phyloP scores from a whole-genome alignment of 2,329 filamentous ascomycete species.

The Tolypocladium pustulatum region DNA sequence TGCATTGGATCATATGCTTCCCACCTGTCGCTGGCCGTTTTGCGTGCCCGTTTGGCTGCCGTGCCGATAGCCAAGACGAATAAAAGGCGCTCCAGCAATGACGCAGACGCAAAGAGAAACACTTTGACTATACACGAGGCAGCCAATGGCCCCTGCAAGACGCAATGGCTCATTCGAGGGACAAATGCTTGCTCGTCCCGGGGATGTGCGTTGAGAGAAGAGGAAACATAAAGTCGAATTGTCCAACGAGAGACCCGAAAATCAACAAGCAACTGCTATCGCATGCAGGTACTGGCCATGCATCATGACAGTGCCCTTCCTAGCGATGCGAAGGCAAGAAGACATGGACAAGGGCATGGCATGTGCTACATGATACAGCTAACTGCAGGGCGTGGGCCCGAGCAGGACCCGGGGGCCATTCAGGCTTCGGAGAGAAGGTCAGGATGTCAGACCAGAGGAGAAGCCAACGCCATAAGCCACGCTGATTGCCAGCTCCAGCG shows the following conservation, averaged over 20 bases:
- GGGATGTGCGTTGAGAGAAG: not conserved
- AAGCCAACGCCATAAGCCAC: conserved; percentile 1
- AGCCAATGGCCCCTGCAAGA: not conserved
- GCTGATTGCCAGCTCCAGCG: not conserved
- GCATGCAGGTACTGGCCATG: conserved; percentile 6
- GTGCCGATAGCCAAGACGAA: not conserved
- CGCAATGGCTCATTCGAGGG: not conserved
- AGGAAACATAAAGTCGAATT: conserved; percentile 3
- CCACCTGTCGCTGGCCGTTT: not conserved
- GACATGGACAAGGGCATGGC: not conserved
- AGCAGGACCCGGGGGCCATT: not conserved
- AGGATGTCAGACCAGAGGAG: not conserved
- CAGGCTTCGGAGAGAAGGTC: not conserved
- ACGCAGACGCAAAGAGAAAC: not conserved
- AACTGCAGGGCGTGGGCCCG: not conserved
- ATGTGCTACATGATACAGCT: not conserved
- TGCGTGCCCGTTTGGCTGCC: not conserved
- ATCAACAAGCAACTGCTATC: not conserved
- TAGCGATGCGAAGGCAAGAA: not conserved
- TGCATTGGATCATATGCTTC: not conserved
- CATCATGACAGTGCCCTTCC: not conserved
- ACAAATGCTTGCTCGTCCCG: not conserved
- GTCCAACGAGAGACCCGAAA: conserved; percentile 4
- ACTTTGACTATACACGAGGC: not conserved
- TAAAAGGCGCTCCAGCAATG: not conserved